phyloP scores from a whole-genome alignment of 495 filamentous ascomycete species.

The Aspergillus panamensis region DNA sequence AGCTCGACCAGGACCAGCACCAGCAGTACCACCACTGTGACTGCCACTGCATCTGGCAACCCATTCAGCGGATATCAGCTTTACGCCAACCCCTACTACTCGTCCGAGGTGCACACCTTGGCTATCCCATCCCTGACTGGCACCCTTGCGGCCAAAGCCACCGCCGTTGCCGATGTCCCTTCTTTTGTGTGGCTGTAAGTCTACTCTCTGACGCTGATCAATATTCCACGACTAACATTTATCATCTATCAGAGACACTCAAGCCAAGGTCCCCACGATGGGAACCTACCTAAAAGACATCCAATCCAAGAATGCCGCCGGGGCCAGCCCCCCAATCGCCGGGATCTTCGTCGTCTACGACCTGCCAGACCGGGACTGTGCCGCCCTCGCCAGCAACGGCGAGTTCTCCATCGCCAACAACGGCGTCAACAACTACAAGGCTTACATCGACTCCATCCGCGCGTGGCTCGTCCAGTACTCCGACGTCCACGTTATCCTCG shows the following conservation, averaged over 20 bases:
- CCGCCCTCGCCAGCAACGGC: slow-evolving; percentile 73
- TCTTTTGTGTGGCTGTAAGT: slow-evolving; percentile 69
- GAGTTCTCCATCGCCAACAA: slow-evolving; percentile 62
- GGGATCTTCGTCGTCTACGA: slow-evolving; percentile 70
- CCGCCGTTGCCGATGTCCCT: slow-evolving; percentile 58
- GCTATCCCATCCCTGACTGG: slow-evolving; percentile 51
- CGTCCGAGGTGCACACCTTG: slow-evolving; percentile 48
- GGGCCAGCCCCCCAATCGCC: slow-evolving; percentile 44
- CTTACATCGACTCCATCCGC: slow-evolving; percentile 62
- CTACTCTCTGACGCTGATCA: neutral
- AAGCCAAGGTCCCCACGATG: slow-evolving; percentile 58
- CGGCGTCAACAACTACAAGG: slow-evolving; percentile 60
- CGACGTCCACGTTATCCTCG: slow-evolving; percentile 38
- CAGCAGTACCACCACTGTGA: slow-evolving; percentile 2
- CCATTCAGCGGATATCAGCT: slow-evolving; percentile 41
- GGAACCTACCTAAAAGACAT: slow-evolving; percentile 53
- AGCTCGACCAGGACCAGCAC: slow-evolving; percentile 12
- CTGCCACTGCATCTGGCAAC: slow-evolving; percentile 25
- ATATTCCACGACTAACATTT: neutral
- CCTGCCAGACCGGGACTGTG: slow-evolving; percentile 74
- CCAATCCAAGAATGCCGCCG: slow-evolving; percentile 52
- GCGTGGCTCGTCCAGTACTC: slow-evolving; percentile 25
- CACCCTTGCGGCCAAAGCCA: slow-evolving; percentile 33
- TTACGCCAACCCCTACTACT: slow-evolving; percentile 57
- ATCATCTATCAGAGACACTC: slow-evolving; percentile 44